Base-by-base conservation (phyloP, 129 eudicot genomes). In the Lonicera japonica region DNA sequence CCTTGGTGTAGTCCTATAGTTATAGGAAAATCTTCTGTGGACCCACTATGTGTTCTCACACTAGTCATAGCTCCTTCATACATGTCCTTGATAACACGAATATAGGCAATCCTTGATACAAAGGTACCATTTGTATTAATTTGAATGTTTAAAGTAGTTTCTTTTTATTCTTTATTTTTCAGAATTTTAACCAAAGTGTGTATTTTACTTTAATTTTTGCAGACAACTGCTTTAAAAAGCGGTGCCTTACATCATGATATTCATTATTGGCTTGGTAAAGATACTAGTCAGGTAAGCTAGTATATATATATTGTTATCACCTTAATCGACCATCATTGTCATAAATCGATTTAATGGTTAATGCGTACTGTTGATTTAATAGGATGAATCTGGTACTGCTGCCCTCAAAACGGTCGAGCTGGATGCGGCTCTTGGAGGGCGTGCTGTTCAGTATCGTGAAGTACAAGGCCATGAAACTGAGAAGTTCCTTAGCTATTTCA, bases 231-330 rank as follows among this genome's bases (percentile, higher is more conserved):
- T 55, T 62, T 75, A 59, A 94, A 88, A 79, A 88, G 83, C 70
- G 92, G 96, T 25, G 89, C 92, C 39, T 71, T 94, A 54, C 91
- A 83, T 24, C 95, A 82, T 57, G 96, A 88, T 74, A 83, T 94
- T 48, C 99, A 94, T 73, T 94, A 83, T 79, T 94, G 99, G 99
- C 83, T 94, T 21, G 99, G 99, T 55, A 83, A 83, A 85, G 96
- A 88, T 73, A 94, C 99, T 48, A 82, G 92, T 55, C 99, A 94
- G 87, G 99, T 94, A 63, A 53, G 86, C 74, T 48, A 23, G 69
- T 57, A 25, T 50, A 67, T 62, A 25, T 39, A 63, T 25, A 21
- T 22, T 14, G 20, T 21, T 34, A 23, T 23, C 11, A 38, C n/a
- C 41, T 12, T 17, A 2, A 40, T 67, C n/a, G n/a, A n/a, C 12